Base-by-base conservation (phyloP, 2,329 filamentous ascomycete genomes). In the Corynespora cassiicola region DNA sequence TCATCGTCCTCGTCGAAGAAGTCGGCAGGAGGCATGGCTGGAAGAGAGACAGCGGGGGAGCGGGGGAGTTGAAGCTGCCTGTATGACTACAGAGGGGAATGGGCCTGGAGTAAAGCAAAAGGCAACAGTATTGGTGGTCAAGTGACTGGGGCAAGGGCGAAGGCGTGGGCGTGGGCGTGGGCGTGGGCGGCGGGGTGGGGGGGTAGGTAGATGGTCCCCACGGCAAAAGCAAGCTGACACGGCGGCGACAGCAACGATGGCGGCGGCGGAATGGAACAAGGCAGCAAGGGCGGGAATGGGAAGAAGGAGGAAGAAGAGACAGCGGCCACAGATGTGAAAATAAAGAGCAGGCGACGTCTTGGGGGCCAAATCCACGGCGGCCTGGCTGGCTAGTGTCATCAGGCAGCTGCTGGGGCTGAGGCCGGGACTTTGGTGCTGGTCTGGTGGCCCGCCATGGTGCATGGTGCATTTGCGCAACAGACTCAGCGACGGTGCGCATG, bases 1-100 rank as follows among this genome's bases (percentile, higher is more conserved):
- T 66, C 63, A 31, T 64, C 60, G 26, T 61, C 60, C 17, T 50
- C 41, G 37, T 42, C 40, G 18, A 51, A 47, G 34, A 45, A 51
- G 36, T 56, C 50, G 45, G 54, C 40, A 15, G 38, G 47, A 20
- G 54, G 47, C 63, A 65, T 65, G 39, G 30, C 45, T 37, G 45
- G 14, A n/a, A n/a, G n/a, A n/a, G n/a, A n/a, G 30, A 18, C 8
- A 15, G 23, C 19, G 18, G 17, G 31, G 18, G 20, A 33, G 11
- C 11, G 23, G 18, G n/a, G 17, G 26, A 32, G 28, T 30, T 22
- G 6, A 31, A 19, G 18, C n/a, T n/a, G n/a, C n/a, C n/a, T n/a
- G n/a, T n/a, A n/a, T n/a, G n/a, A n/a, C n/a, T n/a, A n/a, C n/a
- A n/a, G n/a, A n/a, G n/a, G n/a, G n/a, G n/a, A n/a, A n/a, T n/a